Conservation (phyloP, 108 stramenopile species). For the Cylindrotheca closterium region DNA sequence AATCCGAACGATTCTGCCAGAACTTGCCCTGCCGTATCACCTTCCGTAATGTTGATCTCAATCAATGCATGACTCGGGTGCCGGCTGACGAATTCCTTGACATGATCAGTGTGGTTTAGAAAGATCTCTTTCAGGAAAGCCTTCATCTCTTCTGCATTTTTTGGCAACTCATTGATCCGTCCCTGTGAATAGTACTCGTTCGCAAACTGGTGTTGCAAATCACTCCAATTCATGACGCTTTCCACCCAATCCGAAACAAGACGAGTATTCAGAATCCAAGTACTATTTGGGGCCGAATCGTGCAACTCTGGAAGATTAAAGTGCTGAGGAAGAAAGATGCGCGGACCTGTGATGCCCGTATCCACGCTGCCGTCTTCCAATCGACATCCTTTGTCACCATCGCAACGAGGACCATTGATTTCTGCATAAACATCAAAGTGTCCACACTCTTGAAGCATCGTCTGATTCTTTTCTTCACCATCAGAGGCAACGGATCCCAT, state of each 20-base stretch:
- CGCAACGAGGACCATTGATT: slow-evolving; percentile 22
- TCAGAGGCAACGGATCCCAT: background rate
- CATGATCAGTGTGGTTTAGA: background rate
- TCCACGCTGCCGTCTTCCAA: slow-evolving; percentile 4
- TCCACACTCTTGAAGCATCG: slow-evolving; percentile 12
- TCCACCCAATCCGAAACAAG: slow-evolving; percentile 15
- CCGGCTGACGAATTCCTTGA: slow-evolving; percentile 3
- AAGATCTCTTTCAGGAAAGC: background rate
- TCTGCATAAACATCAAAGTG: slow-evolving; percentile 20
- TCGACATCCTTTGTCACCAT: background rate
- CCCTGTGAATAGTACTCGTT: slow-evolving; percentile 11
- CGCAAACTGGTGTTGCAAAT: background rate
- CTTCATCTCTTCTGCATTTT: background rate
- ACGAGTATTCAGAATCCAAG: slow-evolving; percentile 26
- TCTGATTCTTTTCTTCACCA: background rate
- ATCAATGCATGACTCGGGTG: slow-evolving; percentile 13
- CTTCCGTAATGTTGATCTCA: slow-evolving; percentile 15
- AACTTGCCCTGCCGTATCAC: slow-evolving; percentile 1
- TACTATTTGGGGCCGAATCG: slow-evolving; percentile 23
- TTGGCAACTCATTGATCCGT: background rate
- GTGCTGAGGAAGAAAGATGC: slow-evolving; percentile 29
- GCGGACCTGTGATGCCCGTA: background rate
- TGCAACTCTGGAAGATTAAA: slow-evolving; percentile 18
- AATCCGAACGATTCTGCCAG: slow-evolving; percentile 9
- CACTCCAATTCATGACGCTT: slow-evolving; percentile 10